phyloP scores from a whole-genome alignment of 2,329 filamentous ascomycete genomes.

The Lasiodiplodia sp. region DNA sequence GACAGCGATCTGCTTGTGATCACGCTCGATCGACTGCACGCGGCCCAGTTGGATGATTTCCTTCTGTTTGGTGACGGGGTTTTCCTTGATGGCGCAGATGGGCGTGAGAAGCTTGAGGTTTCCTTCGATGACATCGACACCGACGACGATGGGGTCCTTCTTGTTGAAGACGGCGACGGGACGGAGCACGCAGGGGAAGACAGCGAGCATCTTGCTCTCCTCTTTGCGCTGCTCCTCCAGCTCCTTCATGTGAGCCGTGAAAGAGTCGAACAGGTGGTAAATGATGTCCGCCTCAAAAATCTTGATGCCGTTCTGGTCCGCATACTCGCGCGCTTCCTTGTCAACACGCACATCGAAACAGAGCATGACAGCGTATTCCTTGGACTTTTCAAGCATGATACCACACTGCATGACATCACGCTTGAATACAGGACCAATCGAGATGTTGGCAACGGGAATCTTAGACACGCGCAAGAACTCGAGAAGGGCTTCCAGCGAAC shows the following conservation, averaged over 20 bases:
- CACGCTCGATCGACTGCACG: conserved; percentile 97
- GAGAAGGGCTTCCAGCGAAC: conserved; percentile 92
- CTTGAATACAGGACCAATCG: conserved; percentile 97
- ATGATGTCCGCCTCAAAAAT: conserved; percentile 99
- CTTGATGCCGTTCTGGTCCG: conserved; percentile 93
- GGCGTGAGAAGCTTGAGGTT: conserved; percentile 87
- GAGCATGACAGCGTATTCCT: conserved; percentile 97
- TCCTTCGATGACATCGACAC: conserved; percentile 94
- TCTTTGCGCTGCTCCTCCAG: conserved; percentile 93
- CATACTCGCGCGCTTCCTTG: conserved; percentile 90
- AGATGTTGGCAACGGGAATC: conserved; percentile 96
- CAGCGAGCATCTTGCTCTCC: conserved; percentile 91
- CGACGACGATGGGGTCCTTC: conserved; percentile 91
- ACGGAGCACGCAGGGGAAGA: conserved; percentile 93
- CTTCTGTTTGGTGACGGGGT: conserved; percentile 78
- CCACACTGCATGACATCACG: conserved; percentile 94
- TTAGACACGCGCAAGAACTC: conserved; percentile 97
- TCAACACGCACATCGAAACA: conserved; percentile 99
- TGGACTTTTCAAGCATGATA: conserved; percentile 94
- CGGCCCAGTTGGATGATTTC: conserved; percentile 85
- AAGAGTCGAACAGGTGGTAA: conserved; percentile 96
- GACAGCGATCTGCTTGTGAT: conserved; percentile 91
- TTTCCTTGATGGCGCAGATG: conserved; percentile 84
- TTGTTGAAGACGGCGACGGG: conserved; percentile 98
- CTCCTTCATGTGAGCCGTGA: conserved; percentile 92